Evolutionary conservation across 2,329 filamentous ascomycete species (phyloP).

Genomic region (Aspergillus bombycis): DNA sequence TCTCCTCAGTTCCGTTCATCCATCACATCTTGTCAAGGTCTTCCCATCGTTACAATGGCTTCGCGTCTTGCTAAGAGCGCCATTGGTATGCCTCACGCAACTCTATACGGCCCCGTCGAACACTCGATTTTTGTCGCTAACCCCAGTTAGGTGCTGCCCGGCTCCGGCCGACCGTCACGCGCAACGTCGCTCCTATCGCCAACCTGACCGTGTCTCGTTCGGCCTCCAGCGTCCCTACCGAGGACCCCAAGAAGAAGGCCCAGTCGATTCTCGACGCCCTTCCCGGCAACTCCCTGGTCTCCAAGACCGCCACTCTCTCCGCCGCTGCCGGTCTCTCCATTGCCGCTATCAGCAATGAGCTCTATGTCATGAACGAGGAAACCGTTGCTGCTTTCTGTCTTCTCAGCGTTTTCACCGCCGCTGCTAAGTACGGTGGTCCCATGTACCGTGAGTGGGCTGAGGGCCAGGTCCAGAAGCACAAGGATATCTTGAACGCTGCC

Average conservation of each 20-base stretch:
- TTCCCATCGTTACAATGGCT: conserved; percentile 80
- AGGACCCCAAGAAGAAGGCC: conserved; percentile 95
- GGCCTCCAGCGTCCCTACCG: conserved; percentile 75
- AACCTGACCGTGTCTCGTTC: conserved; percentile 69
- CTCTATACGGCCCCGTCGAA: conserved; percentile 20
- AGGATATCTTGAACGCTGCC: conserved; percentile 90
- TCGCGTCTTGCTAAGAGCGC: conserved; percentile 95
- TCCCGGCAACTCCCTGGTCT: conserved; percentile 87
- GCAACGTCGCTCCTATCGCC: conserved; percentile 73
- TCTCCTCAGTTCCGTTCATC: conserved; percentile 45
- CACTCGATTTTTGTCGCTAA: conserved; percentile 35
- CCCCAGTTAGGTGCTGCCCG: conserved; percentile 75
- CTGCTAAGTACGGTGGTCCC: conserved; percentile 92
- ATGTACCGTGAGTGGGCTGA: conserved; percentile 92
- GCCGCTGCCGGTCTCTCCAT: conserved; percentile 86
- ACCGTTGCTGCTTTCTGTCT: conserved; percentile 91
- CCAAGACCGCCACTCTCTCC: conserved; percentile 96
- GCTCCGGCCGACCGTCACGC: conserved; percentile 80
- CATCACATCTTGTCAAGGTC: conserved; percentile 53
- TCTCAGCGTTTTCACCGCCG: conserved; percentile 86
- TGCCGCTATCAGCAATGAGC: conserved; percentile 98
- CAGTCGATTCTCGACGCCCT: conserved; percentile 92
- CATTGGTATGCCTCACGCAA: conserved; percentile 71
- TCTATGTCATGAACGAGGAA: conserved; percentile 99
- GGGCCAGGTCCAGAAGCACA: conserved; percentile 86